Evolutionary conservation across 306 rosid species (phyloP).

Genomic region (Quercus ilex): DNA sequence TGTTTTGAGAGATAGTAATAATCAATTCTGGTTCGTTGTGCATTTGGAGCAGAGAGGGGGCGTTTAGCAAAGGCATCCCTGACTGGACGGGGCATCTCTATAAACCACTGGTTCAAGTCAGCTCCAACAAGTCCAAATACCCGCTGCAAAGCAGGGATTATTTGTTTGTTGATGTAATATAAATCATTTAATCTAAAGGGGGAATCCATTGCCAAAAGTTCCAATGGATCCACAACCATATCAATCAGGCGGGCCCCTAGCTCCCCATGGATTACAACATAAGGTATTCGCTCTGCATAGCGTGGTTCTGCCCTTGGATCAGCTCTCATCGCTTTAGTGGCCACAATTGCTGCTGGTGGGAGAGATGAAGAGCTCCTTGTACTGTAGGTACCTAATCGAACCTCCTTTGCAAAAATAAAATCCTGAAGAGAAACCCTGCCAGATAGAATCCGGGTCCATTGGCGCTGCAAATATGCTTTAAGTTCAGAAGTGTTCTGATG

Average conservation of each 20-base stretch:
- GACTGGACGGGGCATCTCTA: conserved; percentile 75
- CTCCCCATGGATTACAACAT: conserved; percentile 84
- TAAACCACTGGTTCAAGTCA: conserved; percentile 76
- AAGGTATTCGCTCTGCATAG: conserved; percentile 88
- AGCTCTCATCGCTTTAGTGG: conserved; percentile 79
- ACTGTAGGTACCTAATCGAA: conserved; percentile 82
- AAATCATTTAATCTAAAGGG: conserved; percentile 74
- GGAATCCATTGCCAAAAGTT: conserved; percentile 70
- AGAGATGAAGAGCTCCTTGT: conserved; percentile 63
- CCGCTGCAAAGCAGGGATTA: conserved; percentile 89
- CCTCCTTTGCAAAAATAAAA: conserved; percentile 96
- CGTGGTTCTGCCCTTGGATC: conserved; percentile 96
- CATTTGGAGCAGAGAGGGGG: conserved; percentile 36
- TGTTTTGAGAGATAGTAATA: conserved; percentile 87
- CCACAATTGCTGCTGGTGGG: conserved; percentile 98
- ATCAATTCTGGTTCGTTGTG: conserved; percentile 80
- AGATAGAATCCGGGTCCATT: conserved; percentile 86
- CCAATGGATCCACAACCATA: conserved; percentile 91
- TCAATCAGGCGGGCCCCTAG: conserved; percentile 92
- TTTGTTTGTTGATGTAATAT: conserved; percentile 87
- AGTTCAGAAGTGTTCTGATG: conserved; percentile 68
- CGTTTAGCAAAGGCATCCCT: conserved; percentile 62
- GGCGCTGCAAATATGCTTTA: conserved; percentile 71
- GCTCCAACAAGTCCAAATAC: conserved; percentile 85
- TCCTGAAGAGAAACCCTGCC: conserved; percentile 78